Evolutionary conservation across 1,284 basidiomycete species (phyloP), one percentile per base, ranked within the genome.

Genomic region (Boletus holoroseus): DNA sequence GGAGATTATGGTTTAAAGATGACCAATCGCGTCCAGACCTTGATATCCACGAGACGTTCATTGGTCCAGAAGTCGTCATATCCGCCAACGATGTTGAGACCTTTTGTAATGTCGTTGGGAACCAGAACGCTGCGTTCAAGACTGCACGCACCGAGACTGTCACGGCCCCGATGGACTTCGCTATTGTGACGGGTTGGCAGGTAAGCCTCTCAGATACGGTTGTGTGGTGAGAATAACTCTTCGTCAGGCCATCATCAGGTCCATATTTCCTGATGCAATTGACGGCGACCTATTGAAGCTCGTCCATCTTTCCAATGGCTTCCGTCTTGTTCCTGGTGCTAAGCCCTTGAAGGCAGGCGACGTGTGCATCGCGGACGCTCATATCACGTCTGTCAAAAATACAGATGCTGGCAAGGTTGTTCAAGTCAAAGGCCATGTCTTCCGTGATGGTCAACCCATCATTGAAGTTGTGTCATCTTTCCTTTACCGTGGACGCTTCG

Each of bases 171-270:
- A 96, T 99, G 92, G 96, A 99, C 75, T 98, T 96, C 66, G 93
- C 94, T 49, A 99, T 99, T 65, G 94, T 98, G 53, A 88, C 94
- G 43, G 94, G 94, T 39, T 98, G 95, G 94, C 85, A 93, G 83
- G 91, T 91, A 64, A 58, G 83, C 71, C 41, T 5, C 7, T 40
- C 18, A 30, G 27, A 30, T 27, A 26, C 20, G 52, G 3, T 30
- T 7, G n/a, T 8, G 20, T 42, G 12, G 35, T 53, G 34, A 51
- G 48, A 51, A 44, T 55, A 54, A 54, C 58, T 9, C 36, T 52
- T 36, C 42, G 58, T 2, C 60, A 94, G 89, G 89, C 93, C 8
- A 96, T 96, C 70, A 97, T 97, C 87, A 91, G 90, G 69, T 84
- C 93, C 2, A 94, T 97, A 70, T 98, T 96, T 83, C 94, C 94